phyloP scores from a whole-genome alignment of 2,329 filamentous ascomycete species.

The Calycina marina region DNA sequence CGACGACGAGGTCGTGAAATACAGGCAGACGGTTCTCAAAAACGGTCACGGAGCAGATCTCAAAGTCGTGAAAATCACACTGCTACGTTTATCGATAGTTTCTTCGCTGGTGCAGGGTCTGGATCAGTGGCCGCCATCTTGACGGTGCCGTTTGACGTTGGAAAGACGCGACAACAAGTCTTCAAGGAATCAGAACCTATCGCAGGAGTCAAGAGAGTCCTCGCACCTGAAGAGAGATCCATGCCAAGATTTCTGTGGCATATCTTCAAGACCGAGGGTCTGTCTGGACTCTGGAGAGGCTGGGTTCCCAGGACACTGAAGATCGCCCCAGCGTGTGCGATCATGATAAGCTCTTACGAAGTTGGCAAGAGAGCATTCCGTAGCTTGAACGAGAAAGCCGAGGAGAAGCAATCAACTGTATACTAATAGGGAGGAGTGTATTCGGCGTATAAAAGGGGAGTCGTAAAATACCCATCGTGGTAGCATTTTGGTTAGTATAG shows the following conservation, averaged over 20 bases:
- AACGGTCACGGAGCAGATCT: slow-evolving; percentile 34
- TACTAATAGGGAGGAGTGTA: slow-evolving; percentile 10
- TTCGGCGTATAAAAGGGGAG: slow-evolving; percentile 6
- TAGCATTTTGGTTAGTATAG: slow-evolving; percentile 3
- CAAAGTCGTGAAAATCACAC: slow-evolving; percentile 56
- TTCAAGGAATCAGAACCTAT: slow-evolving; percentile 39
- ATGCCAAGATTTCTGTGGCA: slow-evolving; percentile 81
- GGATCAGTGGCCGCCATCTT: slow-evolving; percentile 76
- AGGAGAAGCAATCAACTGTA: slow-evolving; percentile 13
- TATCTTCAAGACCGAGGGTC: slow-evolving; percentile 77
- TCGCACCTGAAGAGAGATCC: slow-evolving; percentile 55
- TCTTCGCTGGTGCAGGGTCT: slow-evolving; percentile 69
- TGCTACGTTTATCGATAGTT: slow-evolving; percentile 76
- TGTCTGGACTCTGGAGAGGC: slow-evolving; percentile 70
- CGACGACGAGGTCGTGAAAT: slow-evolving; percentile 29
- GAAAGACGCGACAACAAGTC: slow-evolving; percentile 89
- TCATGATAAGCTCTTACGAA: slow-evolving; percentile 98
- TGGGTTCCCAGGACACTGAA: slow-evolving; percentile 88
- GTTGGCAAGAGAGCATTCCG: slow-evolving; percentile 81
- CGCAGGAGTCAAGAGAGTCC: slow-evolving; percentile 23
- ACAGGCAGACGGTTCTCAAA: slow-evolving; percentile 25
- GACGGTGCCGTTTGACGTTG: slow-evolving; percentile 93
- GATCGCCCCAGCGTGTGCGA: slow-evolving; percentile 89
- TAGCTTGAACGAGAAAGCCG: slow-evolving; percentile 47
- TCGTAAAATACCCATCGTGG: slow-evolving; percentile 2